phyloP scores from a whole-genome alignment of 2,329 filamentous ascomycete genomes.

The Colletotrichum destructivum region DNA sequence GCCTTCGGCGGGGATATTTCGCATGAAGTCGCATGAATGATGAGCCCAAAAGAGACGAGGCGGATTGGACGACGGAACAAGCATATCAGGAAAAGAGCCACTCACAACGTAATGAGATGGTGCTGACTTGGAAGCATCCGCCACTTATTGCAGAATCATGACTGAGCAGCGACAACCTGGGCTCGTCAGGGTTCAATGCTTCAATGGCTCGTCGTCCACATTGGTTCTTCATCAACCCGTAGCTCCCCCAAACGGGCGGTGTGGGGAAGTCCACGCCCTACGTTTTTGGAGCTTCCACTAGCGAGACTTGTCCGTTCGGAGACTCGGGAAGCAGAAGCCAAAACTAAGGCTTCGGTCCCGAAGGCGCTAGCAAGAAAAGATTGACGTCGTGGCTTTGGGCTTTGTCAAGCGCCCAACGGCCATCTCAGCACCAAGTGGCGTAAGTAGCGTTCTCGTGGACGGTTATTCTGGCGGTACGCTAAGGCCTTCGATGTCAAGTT shows the following conservation, averaged over 20 bases:
- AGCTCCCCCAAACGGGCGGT: not conserved
- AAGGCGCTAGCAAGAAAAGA: conserved; percentile 17
- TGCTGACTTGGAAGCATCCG: conserved; percentile 1
- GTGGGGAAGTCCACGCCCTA: not conserved
- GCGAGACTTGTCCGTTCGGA: conserved; percentile 21
- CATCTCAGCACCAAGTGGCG: conserved; percentile 22
- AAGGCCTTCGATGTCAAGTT: conserved; percentile 7
- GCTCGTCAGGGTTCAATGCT: not conserved
- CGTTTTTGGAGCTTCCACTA: not conserved
- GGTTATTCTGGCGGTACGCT: not conserved
- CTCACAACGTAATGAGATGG: conserved; percentile 11
- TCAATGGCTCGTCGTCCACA: not conserved
- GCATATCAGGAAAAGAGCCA: conserved; percentile 23
- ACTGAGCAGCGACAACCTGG: not conserved
- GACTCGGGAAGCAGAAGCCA: conserved; percentile 16
- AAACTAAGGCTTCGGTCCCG: conserved; percentile 30
- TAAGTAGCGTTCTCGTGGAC: conserved; percentile 3
- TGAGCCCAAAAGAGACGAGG: not conserved
- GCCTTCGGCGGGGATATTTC: not conserved
- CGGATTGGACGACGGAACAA: conserved; percentile 25
- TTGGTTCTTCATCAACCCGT: not conserved
- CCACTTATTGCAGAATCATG: not conserved
- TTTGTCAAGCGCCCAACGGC: conserved; percentile 23
- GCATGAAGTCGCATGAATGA: conserved; percentile 35
- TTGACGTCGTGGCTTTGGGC: conserved; percentile 10